These are phyloP conservation scores for Sugiyamaella floridensis DNA, from an alignment of 805 yeast species.

Conservation along the genomic window DNA sequence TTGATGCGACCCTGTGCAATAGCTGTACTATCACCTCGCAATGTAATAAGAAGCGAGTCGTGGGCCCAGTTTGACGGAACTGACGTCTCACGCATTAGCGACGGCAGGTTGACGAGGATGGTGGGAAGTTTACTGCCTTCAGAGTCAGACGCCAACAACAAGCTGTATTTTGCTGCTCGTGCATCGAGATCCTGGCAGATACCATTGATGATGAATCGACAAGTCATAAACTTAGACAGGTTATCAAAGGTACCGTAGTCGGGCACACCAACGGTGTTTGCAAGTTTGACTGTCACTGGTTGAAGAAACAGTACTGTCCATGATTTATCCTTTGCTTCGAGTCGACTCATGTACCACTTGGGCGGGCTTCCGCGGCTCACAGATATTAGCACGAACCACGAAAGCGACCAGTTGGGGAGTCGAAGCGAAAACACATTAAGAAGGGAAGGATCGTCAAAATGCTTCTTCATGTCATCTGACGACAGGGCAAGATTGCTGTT, in stretches of 20 bases:
- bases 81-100: conserved; percentile 5
- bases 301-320: conserved; percentile 24
- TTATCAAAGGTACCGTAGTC: conserved; percentile 26
- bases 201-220: conserved; percentile 27
- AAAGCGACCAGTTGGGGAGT: conserved; percentile 32
- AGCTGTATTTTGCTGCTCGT: conserved; percentile 18
- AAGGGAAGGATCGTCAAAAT: conserved; percentile 19
- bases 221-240: conserved; percentile 21
- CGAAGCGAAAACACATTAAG: conserved; percentile 26
- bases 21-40: conserved; percentile 7
- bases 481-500: conserved; percentile 47
- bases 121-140: conserved; percentile 9
- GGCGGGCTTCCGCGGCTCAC: conserved; percentile 24
- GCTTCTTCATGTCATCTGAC: conserved; percentile 39
- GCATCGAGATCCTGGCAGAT: conserved; percentile 26
- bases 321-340: conserved; percentile 20
- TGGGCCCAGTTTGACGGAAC: conserved; percentile 17
- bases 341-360: conserved; percentile 33
- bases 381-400: conserved; percentile 36
- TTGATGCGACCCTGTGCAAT: conserved; percentile 19
- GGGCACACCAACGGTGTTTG: conserved; percentile 7
- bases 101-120: conserved; percentile 14
- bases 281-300: conserved; percentile 8
- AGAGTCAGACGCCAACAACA: conserved; percentile 8
- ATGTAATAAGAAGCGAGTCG: conserved; percentile 13